phyloP scores from a whole-genome alignment of 352 stramenopile genomes.

The Globisporangium nunn region DNA sequence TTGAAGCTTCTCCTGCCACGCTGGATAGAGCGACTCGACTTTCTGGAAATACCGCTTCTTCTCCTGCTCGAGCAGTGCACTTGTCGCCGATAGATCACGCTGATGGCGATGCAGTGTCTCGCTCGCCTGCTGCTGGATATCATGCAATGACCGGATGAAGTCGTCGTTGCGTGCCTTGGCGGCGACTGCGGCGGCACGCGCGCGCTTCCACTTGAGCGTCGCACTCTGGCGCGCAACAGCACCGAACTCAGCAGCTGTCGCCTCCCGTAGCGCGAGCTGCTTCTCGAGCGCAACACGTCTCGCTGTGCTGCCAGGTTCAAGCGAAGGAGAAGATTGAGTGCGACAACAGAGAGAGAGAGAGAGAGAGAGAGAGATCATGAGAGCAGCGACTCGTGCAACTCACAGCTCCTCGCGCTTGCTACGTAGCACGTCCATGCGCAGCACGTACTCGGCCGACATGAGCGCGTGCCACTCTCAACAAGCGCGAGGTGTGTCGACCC shows the following conservation, averaged over 20 bases:
- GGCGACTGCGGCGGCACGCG: constrained; percentile 27
- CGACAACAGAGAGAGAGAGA: too few species aligned
- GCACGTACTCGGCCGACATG: constrained; percentile 55
- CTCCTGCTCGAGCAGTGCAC: constrained; percentile 41
- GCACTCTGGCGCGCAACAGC: constrained; percentile 53
- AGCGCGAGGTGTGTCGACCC: too few species aligned
- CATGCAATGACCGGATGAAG: constrained; percentile 42
- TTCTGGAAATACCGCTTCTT: constrained; percentile 53
- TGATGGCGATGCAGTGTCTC: constrained; percentile 32
- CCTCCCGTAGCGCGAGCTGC: constrained; percentile 57
- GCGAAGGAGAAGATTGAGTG: too few species aligned
- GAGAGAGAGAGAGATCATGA: neutral
- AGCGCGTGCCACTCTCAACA: too few species aligned
- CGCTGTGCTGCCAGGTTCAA: constrained; percentile 26
- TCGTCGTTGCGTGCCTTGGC: constrained; percentile 62
- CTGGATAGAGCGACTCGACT: constrained; percentile 61
- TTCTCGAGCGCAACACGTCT: constrained; percentile 62
- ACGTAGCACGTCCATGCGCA: constrained; percentile 56
- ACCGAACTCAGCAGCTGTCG: constrained; percentile 72
- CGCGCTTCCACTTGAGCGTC: constrained; percentile 54
- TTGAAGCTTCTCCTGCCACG: constrained; percentile 68
- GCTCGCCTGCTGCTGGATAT: constrained; percentile 42
- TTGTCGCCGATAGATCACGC: constrained; percentile 34
- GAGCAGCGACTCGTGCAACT: neutral
- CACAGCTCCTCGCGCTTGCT: constrained; percentile 52